phyloP scores from a whole-genome alignment of 2,329 filamentous ascomycete species.

The Pseudocercospora macadamiae region DNA sequence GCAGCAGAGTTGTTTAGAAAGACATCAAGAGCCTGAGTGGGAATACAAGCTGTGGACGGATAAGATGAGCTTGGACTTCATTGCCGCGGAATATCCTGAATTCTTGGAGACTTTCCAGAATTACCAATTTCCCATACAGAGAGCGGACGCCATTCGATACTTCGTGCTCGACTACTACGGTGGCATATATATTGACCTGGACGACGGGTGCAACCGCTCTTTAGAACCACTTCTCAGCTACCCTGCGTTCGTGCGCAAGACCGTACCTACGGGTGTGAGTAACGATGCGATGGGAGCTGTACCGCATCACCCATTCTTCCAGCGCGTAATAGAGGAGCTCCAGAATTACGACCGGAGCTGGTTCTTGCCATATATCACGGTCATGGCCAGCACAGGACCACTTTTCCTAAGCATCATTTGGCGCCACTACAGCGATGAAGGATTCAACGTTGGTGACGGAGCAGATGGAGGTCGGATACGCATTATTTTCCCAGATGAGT shows the following conservation, averaged over 20 bases:
- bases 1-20: constrained; percentile 66
- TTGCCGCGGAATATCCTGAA: constrained; percentile 74
- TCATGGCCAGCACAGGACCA: constrained; percentile 78
- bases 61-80: constrained; percentile 69
- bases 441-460: constrained; percentile 47
- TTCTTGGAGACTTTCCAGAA: constrained; percentile 69
- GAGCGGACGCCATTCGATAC: constrained; percentile 75
- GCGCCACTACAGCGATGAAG: constrained; percentile 69
- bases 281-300: constrained; percentile 80
- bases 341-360: constrained; percentile 69
- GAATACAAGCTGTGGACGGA: constrained; percentile 86
- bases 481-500: constrained; percentile 71
- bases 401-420: constrained; percentile 75
- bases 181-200: constrained; percentile 79
- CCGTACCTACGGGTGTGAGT: constrained; percentile 74
- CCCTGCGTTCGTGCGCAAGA: constrained; percentile 71
- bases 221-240: constrained; percentile 68
- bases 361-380: constrained; percentile 72
- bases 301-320: constrained; percentile 74
- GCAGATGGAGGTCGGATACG: constrained; percentile 58
- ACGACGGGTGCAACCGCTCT: constrained; percentile 69
- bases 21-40: constrained; percentile 62
- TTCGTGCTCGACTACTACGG: constrained; percentile 77
- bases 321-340: constrained; percentile 68
- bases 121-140: constrained; percentile 75